Conservation (phyloP, 345 rosid genomes). For the Salix arbutifolia region DNA sequence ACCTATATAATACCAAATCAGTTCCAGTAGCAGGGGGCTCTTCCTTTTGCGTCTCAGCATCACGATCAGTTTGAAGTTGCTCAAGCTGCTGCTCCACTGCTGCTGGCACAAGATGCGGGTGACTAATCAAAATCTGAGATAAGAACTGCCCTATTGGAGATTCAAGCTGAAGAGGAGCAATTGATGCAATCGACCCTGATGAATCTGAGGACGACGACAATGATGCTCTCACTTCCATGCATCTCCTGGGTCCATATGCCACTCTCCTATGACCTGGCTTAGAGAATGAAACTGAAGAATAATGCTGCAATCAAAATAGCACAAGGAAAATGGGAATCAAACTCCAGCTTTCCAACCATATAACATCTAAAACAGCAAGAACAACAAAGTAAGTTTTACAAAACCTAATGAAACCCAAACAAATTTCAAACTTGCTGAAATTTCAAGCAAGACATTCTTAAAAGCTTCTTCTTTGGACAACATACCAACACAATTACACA, state of each 20-base stretch:
- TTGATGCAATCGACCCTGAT: conserved; percentile 37
- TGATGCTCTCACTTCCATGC: conserved; percentile 50
- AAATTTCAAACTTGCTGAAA: background rate
- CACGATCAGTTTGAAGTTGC: conserved; percentile 84
- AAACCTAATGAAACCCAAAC: background rate
- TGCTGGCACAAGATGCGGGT: conserved; percentile 93
- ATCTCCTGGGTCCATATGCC: conserved; percentile 39
- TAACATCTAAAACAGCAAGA: background rate
- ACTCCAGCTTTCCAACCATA: background rate
- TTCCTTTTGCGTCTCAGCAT: conserved; percentile 58
- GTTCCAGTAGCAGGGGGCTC: conserved; percentile 65
- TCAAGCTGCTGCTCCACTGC: conserved; percentile 97
- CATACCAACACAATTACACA: background rate
- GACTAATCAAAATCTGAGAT: conserved; percentile 71
- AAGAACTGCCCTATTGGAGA: conserved; percentile 93
- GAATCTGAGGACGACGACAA: conserved; percentile 40
- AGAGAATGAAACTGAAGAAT: conserved; percentile 25
- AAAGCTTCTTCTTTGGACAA: background rate
- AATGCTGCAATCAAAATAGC: conserved; percentile 31
- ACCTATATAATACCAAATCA: conserved; percentile 82
- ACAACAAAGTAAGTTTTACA: background rate
- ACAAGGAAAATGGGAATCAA: background rate
- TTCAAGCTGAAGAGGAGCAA: conserved; percentile 80
- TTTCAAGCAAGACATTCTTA: background rate
- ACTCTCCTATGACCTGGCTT: conserved; percentile 25